Percentiles rank a stretch among this genome's conserved stretches.
Conservation (phyloP, 2,329 filamentous ascomycete species). For the Ambrosiella xylebori region DNA sequence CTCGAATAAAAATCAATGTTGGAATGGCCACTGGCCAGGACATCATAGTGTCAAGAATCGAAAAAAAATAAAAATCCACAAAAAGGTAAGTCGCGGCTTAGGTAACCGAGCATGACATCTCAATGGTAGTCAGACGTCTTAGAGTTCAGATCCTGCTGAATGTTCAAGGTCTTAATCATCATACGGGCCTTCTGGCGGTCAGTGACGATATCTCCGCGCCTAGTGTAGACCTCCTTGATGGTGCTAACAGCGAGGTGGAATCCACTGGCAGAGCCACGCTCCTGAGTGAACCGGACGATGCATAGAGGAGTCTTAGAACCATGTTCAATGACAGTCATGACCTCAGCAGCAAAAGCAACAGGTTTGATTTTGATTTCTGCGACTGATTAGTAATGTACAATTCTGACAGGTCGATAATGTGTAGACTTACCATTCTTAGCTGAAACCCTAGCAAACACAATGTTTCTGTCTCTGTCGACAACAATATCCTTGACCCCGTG, state of each 20-base stretch:
- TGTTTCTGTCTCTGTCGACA: conserved; percentile 61
- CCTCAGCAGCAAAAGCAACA: conserved; percentile 71
- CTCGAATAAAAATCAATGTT: neutral
- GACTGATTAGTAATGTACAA: neutral
- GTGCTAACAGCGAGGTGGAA: conserved; percentile 72
- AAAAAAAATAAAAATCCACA: conserved; percentile 1
- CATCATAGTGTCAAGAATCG: neutral
- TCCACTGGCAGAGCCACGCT: conserved; percentile 77
- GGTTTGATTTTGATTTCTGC: conserved; percentile 66
- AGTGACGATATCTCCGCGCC: conserved; percentile 48
- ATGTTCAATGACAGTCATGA: conserved; percentile 80
- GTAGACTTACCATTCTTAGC: conserved; percentile 56
- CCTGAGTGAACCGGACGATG: conserved; percentile 73
- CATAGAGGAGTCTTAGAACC: conserved; percentile 59
- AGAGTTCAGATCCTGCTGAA: neutral
- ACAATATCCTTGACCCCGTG: conserved; percentile 68
- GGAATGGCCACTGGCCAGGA: neutral
- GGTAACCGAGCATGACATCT: too few species aligned
- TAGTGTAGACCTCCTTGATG: conserved; percentile 49
- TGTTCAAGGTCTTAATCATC: conserved; percentile 48
- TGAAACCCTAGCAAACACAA: conserved; percentile 63
- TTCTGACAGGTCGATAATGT: neutral
- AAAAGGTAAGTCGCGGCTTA: neutral
- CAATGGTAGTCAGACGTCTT: too few species aligned
- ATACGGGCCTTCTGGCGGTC: conserved; percentile 51